Percentiles rank a stretch among this genome's conserved stretches.
Evolutionary conservation across 2,329 filamentous ascomycete species (phyloP).

Genomic region (Laburnicola sp.): DNA sequence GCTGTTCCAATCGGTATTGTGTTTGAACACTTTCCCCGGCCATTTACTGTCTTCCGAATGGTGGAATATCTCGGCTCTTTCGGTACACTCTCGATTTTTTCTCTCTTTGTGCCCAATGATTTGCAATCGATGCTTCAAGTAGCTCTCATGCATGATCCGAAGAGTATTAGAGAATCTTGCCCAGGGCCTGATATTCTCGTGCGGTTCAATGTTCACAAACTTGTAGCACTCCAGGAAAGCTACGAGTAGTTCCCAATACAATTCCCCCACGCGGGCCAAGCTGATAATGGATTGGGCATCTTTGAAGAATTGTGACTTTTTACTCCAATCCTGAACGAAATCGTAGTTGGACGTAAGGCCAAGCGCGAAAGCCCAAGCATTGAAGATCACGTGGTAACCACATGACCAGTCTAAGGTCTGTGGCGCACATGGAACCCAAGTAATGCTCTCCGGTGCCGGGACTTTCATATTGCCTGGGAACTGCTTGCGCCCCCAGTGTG

Average conservation of each 20-base stretch:
- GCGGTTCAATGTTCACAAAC: no score
- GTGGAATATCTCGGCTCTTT: no score
- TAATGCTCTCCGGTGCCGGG: no score
- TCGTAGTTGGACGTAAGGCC: slow-evolving; percentile 18
- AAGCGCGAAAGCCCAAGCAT: slow-evolving; percentile 26
- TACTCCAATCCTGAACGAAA: slow-evolving; percentile 8
- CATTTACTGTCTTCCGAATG: neutral
- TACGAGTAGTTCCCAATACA: slow-evolving; percentile 19
- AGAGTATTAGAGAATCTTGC: neutral
- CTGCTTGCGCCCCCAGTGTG: neutral
- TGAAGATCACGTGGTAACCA: slow-evolving; percentile 23
- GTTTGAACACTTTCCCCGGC: no score
- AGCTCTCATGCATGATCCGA: neutral
- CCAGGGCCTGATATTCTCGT: neutral
- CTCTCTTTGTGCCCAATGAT: no score
- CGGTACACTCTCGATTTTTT: no score
- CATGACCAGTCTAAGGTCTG: slow-evolving; percentile 13
- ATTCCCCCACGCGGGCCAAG: slow-evolving; percentile 13
- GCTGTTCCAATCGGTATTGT: neutral
- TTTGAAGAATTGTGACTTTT: slow-evolving; percentile 1
- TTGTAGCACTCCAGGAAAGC: slow-evolving; percentile 17
- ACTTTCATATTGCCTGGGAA: no score
- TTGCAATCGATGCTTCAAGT: no score
- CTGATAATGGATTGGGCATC: slow-evolving; percentile 11
- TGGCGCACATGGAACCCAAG: slow-evolving; percentile 8